A percentile compares a stretch with the other conserved stretches of the same genome.
phyloP scores from a whole-genome alignment of 768 basidiomycete genomes.

The Mrakia hoshinonis region DNA sequence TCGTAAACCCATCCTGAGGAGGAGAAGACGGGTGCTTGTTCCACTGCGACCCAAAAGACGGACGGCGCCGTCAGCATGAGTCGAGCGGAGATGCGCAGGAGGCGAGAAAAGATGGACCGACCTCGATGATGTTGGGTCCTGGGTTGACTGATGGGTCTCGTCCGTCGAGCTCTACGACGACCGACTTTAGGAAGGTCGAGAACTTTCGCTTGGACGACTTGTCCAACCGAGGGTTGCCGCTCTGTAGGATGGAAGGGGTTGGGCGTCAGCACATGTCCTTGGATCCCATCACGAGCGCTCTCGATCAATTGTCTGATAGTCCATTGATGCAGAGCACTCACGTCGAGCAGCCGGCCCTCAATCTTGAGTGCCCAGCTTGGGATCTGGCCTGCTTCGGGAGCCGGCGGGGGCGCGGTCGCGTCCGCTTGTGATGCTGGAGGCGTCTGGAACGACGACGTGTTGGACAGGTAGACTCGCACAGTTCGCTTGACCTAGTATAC shows the following conservation, averaged over 20 bases:
- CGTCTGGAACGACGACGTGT: slow-evolving; percentile 55
- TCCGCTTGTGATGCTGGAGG: background rate
- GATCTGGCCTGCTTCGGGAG: background rate
- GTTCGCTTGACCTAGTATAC: slow-evolving; percentile 63
- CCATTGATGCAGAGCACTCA: no score
- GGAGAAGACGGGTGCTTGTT: slow-evolving; percentile 42
- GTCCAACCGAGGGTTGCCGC: slow-evolving; percentile 39
- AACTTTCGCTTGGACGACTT: slow-evolving; percentile 56
- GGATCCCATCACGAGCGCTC: background rate
- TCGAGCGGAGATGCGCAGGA: slow-evolving; percentile 40
- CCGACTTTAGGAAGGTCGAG: slow-evolving; percentile 70
- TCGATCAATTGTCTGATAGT: background rate
- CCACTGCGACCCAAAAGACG: slow-evolving; percentile 36
- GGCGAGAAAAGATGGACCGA: slow-evolving; percentile 40
- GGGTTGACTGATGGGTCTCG: slow-evolving; percentile 66
- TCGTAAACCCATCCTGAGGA: slow-evolving; percentile 71
- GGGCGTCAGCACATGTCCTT: background rate
- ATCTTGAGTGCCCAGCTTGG: slow-evolving; percentile 81
- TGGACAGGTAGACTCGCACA: slow-evolving; percentile 74
- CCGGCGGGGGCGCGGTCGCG: background rate
- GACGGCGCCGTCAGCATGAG: slow-evolving; percentile 40
- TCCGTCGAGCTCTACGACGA: slow-evolving; percentile 73
- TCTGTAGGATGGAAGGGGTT: slow-evolving; percentile 27
- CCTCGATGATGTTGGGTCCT: slow-evolving; percentile 74
- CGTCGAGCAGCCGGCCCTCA: slow-evolving; percentile 68